Base-by-base conservation (phyloP, 306 rosid genomes). In the Cyamopsis tetragonoloba region DNA sequence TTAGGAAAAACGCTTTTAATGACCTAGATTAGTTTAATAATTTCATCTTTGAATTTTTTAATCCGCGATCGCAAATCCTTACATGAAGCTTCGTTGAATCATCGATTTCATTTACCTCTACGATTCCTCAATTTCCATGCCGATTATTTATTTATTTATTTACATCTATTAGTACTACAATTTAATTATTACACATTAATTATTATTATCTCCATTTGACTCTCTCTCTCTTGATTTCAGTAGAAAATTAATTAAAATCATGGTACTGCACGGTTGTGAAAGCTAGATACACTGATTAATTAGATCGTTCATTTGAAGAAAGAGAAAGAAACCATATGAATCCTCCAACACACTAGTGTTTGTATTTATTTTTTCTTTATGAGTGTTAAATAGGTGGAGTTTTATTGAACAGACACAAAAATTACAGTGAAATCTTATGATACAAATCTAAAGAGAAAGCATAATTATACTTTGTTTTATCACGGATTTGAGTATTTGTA, bases 51-150 rank as follows among this genome's bases (percentile, higher is more conserved):
- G 27, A 38, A 62, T 46, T 51, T 10, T 34, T 35, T 68, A 72
- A 39, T 77, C 47, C 6, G 1, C 56, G 56, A 81, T 81, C 70
- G 63, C 50, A 59, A 77, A 66, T 71, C 72, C 53, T 57, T 46
- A 54, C 26, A 59, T 35, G 81, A 81, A 81, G 70, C 83, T 78
- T 77, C 80, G 37, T 70, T 51, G 80, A 82, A 59, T 73, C 79
- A 31, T 44, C 41, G n/a, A 59, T 76, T 80, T 65, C 15, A 39
- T 42, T 43, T 43, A 14, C 37, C 62, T 42, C 53, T 10, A 50
- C 4, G 70, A 62, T 62, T 73, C 72, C 75, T 74, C 72, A 64
- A 63, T 82, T 73, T 74, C 80, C 59, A 81, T 73, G 85, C 70
- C 60, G n/a, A n/a, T n/a, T 55, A 28, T 41, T 28, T 41, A 15